These are phyloP conservation scores for Nothophoma quercina DNA, from an alignment of 2,329 filamentous ascomycete species.

Conservation along the genomic window DNA sequence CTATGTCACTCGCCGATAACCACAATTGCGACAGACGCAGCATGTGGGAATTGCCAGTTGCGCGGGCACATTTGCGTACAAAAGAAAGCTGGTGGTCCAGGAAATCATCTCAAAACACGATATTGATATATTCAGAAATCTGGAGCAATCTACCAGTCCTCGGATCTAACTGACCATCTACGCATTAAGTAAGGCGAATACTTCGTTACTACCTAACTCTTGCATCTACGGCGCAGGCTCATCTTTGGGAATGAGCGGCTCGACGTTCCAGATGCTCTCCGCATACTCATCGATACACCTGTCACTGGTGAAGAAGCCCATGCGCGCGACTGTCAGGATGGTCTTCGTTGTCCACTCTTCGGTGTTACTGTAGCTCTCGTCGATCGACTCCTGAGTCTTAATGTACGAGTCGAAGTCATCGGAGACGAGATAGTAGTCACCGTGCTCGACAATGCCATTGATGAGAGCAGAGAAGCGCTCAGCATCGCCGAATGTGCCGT, in stretches of 20 bases:
- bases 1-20: no score
- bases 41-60: no score
- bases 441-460: conserved; percentile 85
- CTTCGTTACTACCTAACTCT: neutral
- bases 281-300: conserved; percentile 97
- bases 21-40: no score
- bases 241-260: conserved; percentile 69
- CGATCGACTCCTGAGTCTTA: conserved; percentile 87
- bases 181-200: neutral
- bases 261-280: conserved; percentile 95
- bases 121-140: neutral
- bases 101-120: no score
- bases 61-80: no score
- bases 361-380: conserved; percentile 89
- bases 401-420: conserved; percentile 97
- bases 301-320: conserved; percentile 98
- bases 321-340: conserved; percentile 85
- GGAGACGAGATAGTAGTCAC: conserved; percentile 96
- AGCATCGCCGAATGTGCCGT: conserved; percentile 80
- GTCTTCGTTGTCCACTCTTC: conserved; percentile 92
- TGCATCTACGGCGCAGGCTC: conserved; percentile 28
- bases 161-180: conserved; percentile 9
- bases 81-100: no score
- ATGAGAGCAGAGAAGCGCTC: conserved; percentile 83
- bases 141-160: neutral